These are phyloP conservation scores for Fusarium chuoi DNA, from an alignment of 2,329 filamentous ascomycete genomes.

Conservation along the genomic window DNA sequence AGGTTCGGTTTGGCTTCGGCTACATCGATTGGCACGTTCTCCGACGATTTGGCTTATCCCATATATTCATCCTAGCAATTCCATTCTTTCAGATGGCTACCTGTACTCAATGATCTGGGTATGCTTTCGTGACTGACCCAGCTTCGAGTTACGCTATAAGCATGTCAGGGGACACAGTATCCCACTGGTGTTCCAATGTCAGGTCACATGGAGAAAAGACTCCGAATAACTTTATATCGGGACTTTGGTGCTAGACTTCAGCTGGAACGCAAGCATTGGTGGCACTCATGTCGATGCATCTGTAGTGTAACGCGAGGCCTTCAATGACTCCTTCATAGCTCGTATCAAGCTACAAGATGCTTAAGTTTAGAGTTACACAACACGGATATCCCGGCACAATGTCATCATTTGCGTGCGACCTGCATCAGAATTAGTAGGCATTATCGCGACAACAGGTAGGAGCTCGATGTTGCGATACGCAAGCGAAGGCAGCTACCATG, in stretches of 20 bases:
- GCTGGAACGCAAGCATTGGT: neutral
- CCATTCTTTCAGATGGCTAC: neutral
- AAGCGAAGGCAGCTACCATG: neutral
- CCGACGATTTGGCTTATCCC: neutral
- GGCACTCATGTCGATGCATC: neutral
- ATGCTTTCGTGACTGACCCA: too few species aligned
- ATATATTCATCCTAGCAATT: neutral
- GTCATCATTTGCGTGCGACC: too few species aligned
- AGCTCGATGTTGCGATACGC: neutral
- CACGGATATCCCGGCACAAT: neutral
- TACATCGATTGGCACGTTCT: neutral
- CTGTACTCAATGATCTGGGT: too few species aligned
- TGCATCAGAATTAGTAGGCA: neutral
- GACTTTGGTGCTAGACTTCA: neutral
- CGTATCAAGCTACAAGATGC: neutral
- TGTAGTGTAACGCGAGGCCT: neutral
- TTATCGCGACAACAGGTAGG: neutral
- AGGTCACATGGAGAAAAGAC: neutral
- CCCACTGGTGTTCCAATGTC: neutral
- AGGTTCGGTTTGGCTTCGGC: neutral
- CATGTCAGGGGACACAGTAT: neutral
- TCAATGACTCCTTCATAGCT: neutral
- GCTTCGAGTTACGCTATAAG: accelerated
- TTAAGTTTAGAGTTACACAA: neutral
- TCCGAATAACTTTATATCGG: too few species aligned